These are phyloP conservation scores for Penicillium argentinense DNA, from an alignment of 495 filamentous ascomycete species.

Conservation along the genomic window DNA sequence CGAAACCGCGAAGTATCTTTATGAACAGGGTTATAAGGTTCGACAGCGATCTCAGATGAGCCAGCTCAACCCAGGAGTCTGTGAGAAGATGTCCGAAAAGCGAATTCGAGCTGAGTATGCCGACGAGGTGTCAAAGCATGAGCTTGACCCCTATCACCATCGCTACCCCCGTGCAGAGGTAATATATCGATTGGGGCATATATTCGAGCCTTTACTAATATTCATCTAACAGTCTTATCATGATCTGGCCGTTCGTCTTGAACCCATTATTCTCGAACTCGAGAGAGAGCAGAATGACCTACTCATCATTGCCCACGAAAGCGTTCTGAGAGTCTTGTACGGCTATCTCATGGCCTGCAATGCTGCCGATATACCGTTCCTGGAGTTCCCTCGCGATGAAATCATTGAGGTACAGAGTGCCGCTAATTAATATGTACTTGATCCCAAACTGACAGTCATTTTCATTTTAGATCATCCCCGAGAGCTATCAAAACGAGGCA, in stretches of 20 bases:
- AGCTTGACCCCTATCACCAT: conserved; percentile 95
- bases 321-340: conserved; percentile 92
- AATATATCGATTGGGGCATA: conserved; percentile 10
- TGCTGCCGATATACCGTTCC: conserved; percentile 89
- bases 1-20: conserved; percentile 83
- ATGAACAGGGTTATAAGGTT: conserved; percentile 76
- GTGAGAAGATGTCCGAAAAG: conserved; percentile 84
- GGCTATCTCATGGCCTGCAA: conserved; percentile 98
- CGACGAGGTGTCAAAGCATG: conserved; percentile 89
- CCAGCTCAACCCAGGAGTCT: conserved; percentile 93
- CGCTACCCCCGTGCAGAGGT: conserved; percentile 94
- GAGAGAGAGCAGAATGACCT: conserved; percentile 97
- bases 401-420: conserved; percentile 75
- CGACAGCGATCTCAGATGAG: conserved; percentile 93
- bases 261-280: conserved; percentile 96
- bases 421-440: conserved; percentile 5
- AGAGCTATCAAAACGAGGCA: conserved; percentile 93
- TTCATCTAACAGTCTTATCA: conserved; percentile 80
- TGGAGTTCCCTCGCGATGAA: conserved; percentile 93
- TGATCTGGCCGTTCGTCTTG: conserved; percentile 94
- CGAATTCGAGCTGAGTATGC: conserved; percentile 78
- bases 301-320: conserved; percentile 96
- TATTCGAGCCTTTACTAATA: neutral
- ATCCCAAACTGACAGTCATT: conserved; percentile 16
- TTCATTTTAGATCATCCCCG: conserved; percentile 75